These are phyloP conservation scores for Mychonastes homosphaera DNA, from an alignment of 139 green algal genomes.

Conservation along the genomic window DNA sequence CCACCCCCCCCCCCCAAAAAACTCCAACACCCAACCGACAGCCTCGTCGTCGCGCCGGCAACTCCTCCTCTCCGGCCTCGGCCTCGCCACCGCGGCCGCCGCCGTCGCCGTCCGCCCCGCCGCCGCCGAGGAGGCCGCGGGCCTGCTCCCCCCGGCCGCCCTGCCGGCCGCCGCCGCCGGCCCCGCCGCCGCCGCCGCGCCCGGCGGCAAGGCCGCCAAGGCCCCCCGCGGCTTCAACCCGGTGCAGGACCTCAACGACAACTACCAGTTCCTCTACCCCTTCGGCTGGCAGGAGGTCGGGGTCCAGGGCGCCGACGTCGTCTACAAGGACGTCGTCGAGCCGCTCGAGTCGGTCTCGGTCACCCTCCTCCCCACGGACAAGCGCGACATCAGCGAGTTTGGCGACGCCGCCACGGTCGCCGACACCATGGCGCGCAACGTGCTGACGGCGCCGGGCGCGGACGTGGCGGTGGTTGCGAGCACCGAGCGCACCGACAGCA, in stretches of 20 bases:
- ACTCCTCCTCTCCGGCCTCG: too few relatives aligned
- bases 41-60: too few relatives aligned
- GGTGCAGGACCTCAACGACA: constrained; percentile 74
- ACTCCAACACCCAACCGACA: too few relatives aligned
- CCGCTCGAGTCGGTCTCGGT: constrained; percentile 89
- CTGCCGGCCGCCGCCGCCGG: too few relatives aligned
- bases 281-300: constrained; percentile 92
- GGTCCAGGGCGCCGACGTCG: constrained; percentile 74
- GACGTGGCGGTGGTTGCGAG: constrained; percentile 61
- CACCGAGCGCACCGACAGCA: constrained; percentile 40
- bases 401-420: constrained; percentile 41
- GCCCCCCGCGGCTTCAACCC: constrained; percentile 57
- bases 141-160: too few relatives aligned
- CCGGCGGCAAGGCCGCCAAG: too few relatives aligned
- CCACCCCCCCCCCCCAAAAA: too few relatives aligned
- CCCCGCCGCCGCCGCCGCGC: too few relatives aligned
- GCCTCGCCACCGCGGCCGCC: too few relatives aligned
- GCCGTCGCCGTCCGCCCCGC: too few relatives aligned
- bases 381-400: constrained; percentile 74
- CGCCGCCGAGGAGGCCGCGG: too few relatives aligned
- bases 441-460: constrained; percentile 57
- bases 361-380: constrained; percentile 78
- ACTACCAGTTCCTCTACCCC: constrained; percentile 92
- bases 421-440: constrained; percentile 38
- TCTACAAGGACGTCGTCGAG: constrained; percentile 99